phyloP scores from a whole-genome alignment of 768 basidiomycete species.

The Leccinum obscurum region DNA sequence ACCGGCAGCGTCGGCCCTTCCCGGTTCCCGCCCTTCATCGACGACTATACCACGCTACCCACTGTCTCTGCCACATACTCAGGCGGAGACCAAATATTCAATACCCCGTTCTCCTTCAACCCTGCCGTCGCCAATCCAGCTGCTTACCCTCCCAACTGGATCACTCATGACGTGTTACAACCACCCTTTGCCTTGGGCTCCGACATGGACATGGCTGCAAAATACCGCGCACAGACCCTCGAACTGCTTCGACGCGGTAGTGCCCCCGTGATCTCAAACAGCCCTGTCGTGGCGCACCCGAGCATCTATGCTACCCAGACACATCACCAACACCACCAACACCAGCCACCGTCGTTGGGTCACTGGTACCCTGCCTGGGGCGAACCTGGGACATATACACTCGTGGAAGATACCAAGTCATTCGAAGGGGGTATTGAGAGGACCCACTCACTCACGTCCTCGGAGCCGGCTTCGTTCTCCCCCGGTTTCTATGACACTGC shows the following conservation, averaged over 20 bases:
- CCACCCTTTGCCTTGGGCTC: slow-evolving; percentile 20
- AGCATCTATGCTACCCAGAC: slow-evolving; percentile 20
- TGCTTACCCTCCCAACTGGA: slow-evolving; percentile 18
- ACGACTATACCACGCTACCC: slow-evolving; percentile 41
- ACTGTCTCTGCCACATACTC: slow-evolving; percentile 25
- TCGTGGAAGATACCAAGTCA: slow-evolving; percentile 32
- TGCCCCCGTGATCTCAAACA: slow-evolving; percentile 1
- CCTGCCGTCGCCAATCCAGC: slow-evolving; percentile 12
- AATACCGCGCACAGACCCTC: slow-evolving; percentile 46
- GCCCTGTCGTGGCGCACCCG: slow-evolving; percentile 9
- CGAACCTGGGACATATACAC: slow-evolving; percentile 22
- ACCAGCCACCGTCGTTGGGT: slow-evolving; percentile 14
- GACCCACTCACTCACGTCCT: slow-evolving; percentile 20
- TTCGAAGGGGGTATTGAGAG: slow-evolving; percentile 22
- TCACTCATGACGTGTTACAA: slow-evolving; percentile 22
- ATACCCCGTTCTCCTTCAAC: slow-evolving; percentile 34
- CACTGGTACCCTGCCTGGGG: slow-evolving; percentile 31
- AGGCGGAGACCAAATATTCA: slow-evolving; percentile 29
- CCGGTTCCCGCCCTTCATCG: slow-evolving; percentile 35
- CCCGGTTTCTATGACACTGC: slow-evolving; percentile 20
- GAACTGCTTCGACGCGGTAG: slow-evolving; percentile 43
- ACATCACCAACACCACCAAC: slow-evolving; percentile 3
- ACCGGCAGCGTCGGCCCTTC: slow-evolving; percentile 8
- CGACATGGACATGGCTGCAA: slow-evolving; percentile 44
- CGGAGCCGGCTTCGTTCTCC: slow-evolving; percentile 25